These are phyloP conservation scores for Mycena galopus DNA, from an alignment of 768 basidiomycete genomes.

Conservation along the genomic window DNA sequence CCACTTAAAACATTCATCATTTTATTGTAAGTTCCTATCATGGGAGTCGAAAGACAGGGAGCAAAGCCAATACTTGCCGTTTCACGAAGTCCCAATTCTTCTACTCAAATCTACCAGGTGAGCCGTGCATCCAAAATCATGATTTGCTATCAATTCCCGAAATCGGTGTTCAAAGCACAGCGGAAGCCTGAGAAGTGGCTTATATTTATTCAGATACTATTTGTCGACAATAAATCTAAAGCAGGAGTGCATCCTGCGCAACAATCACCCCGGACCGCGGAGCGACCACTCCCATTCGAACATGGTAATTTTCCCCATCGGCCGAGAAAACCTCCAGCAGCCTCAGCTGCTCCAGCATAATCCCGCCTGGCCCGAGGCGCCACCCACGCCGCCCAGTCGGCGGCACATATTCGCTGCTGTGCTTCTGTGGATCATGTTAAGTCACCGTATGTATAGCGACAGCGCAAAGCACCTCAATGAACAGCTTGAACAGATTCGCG, in stretches of 20 bases:
- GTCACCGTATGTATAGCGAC: not conserved
- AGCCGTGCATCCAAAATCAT: too few species aligned
- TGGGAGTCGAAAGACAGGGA: too few species aligned
- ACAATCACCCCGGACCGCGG: not conserved
- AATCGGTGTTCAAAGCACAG: too few species aligned
- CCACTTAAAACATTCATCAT: too few species aligned
- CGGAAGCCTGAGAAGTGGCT: slow-evolving; percentile 24
- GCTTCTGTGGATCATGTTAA: not conserved
- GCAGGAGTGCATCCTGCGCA: not conserved
- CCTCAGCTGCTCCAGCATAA: not conserved
- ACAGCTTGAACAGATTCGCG: not conserved
- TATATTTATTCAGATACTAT: too few species aligned
- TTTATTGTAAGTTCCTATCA: too few species aligned
- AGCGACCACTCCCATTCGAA: slow-evolving; percentile 16
- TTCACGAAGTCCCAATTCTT: too few species aligned
- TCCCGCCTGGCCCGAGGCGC: not conserved
- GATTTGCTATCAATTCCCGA: too few species aligned
- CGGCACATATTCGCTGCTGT: not conserved
- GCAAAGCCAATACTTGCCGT: too few species aligned
- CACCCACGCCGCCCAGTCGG: not conserved
- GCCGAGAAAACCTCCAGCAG: not conserved
- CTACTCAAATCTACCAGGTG: too few species aligned
- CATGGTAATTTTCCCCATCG: not conserved
- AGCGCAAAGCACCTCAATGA: not conserved
- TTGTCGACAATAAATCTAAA: not conserved